A percentile compares a stretch with the other conserved stretches of the same genome.
phyloP scores from a whole-genome alignment of 129 eudicot species.

The Lonicera japonica region DNA sequence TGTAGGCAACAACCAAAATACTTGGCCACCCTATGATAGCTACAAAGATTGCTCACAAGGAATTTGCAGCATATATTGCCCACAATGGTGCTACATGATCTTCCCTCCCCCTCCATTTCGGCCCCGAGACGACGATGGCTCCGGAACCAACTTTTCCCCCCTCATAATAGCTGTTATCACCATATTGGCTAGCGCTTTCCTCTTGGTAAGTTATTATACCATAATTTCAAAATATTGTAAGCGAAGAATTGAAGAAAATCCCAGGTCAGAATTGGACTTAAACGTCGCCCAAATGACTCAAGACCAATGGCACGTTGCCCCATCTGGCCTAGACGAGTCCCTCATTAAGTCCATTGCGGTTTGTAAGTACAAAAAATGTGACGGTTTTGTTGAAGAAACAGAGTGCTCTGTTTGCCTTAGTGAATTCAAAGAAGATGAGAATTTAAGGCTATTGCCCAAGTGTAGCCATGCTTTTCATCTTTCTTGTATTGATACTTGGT shows the following conservation, averaged over 20 bases:
- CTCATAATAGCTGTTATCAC: slow-evolving; percentile 60
- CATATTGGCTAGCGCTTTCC: slow-evolving; percentile 54
- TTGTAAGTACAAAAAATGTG: slow-evolving; percentile 43
- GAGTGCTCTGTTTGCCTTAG: slow-evolving; percentile 75
- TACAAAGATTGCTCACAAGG: slow-evolving; percentile 72
- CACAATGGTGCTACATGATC: slow-evolving; percentile 68
- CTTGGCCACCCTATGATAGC: slow-evolving; percentile 49
- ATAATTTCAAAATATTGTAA: slow-evolving; percentile 61
- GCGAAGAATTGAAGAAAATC: slow-evolving; percentile 19
- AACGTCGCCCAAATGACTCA: slow-evolving; percentile 20
- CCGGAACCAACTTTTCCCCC: slow-evolving; percentile 56
- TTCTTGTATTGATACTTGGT: slow-evolving; percentile 80
- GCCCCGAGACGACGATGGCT: slow-evolving; percentile 21
- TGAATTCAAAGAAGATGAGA: slow-evolving; percentile 71
- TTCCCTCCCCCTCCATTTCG: slow-evolving; percentile 44
- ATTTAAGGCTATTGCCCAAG: slow-evolving; percentile 66
- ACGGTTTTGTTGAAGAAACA: slow-evolving; percentile 44
- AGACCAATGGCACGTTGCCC: slow-evolving; percentile 37
- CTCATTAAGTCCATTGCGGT: slow-evolving; percentile 57
- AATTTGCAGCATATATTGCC: slow-evolving; percentile 73
- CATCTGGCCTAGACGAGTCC: slow-evolving; percentile 56
- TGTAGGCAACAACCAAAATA: slow-evolving; percentile 32
- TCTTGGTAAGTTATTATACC: slow-evolving; percentile 65
- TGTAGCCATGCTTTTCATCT: slow-evolving; percentile 82
- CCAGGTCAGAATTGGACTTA: slow-evolving; percentile 11